Percentiles rank a stretch among this genome's conserved stretches.
phyloP scores from a whole-genome alignment of 768 basidiomycete genomes.

The Lactifluus volemus region DNA sequence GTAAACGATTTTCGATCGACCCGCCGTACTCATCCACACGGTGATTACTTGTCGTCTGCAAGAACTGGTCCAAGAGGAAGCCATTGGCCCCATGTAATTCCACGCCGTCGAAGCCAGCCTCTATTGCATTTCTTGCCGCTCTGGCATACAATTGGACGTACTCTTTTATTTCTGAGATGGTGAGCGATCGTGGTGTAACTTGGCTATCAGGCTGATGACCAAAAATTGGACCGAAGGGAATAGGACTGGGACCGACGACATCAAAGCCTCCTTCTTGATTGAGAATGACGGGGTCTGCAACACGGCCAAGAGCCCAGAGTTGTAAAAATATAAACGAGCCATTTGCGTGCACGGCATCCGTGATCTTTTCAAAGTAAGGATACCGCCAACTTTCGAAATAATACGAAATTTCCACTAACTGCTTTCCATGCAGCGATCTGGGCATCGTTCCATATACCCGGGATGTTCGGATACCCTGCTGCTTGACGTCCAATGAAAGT shows the following conservation, averaged over 20 bases:
- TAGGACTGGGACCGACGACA: background rate
- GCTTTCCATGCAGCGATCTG: constrained; percentile 47
- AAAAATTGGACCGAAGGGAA: background rate
- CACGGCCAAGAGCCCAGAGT: constrained; percentile 48
- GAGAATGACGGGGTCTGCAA: constrained; percentile 30
- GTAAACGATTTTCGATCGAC: constrained; percentile 33
- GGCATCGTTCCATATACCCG: constrained; percentile 54
- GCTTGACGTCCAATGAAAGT: constrained; percentile 43
- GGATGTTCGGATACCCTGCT: constrained; percentile 41
- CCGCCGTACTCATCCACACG: constrained; percentile 41
- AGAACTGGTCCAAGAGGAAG: constrained; percentile 20
- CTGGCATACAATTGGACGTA: constrained; percentile 23
- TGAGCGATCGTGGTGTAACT: constrained; percentile 22
- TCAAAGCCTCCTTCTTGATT: constrained; percentile 28
- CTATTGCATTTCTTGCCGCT: constrained; percentile 31
- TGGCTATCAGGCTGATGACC: background rate
- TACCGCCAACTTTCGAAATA: too few relatives aligned
- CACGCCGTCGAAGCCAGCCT: constrained; percentile 36
- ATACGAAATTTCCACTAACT: constrained; percentile 21
- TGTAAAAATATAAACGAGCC: constrained; percentile 46
- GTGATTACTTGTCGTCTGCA: constrained; percentile 28
- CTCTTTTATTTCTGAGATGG: constrained; percentile 21
- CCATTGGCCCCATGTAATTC: constrained; percentile 27
- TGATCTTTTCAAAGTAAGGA: constrained; percentile 33
- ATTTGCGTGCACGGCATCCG: constrained; percentile 48